A percentile compares a stretch with the other conserved stretches of the same genome.
These are phyloP conservation scores for Anastatica hierochuntica DNA, from an alignment of 345 rosid species.

Conservation along the genomic window DNA sequence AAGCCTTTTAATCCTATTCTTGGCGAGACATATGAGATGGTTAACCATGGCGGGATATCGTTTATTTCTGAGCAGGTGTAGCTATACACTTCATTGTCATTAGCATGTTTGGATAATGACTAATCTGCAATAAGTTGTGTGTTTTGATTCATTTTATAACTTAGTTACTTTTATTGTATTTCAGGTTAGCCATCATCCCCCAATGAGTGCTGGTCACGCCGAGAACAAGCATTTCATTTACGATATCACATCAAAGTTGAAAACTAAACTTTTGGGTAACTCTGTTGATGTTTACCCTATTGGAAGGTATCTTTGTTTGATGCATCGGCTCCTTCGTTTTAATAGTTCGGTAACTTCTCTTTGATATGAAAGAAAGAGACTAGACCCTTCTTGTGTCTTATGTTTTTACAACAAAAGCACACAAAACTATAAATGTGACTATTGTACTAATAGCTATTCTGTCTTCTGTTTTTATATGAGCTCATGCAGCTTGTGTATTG, in stretches of 20 bases:
- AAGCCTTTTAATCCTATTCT: slow-evolving; percentile 98
- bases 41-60: slow-evolving; percentile 62
- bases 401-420: background rate
- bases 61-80: slow-evolving; percentile 84
- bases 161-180: slow-evolving; percentile 5
- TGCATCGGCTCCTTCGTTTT: background rate
- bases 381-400: background rate
- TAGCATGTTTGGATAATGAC: background rate
- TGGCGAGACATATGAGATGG: slow-evolving; percentile 87
- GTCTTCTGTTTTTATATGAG: background rate
- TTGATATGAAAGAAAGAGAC: background rate
- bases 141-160: background rate
- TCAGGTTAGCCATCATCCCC: slow-evolving; percentile 95
- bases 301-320: slow-evolving; percentile 40
- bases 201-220: slow-evolving; percentile 90
- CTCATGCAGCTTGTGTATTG: slow-evolving; percentile 2
- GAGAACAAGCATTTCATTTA: slow-evolving; percentile 82
- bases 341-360: background rate
- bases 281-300: slow-evolving; percentile 63
- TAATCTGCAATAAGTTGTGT: background rate
- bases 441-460: background rate
- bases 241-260: slow-evolving; percentile 74
- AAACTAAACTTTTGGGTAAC: slow-evolving; percentile 76
- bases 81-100: slow-evolving; percentile 1
- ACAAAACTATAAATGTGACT: background rate